Base-by-base conservation (phyloP, 2,329 filamentous ascomycete genomes). In the Diaporthe sp. region DNA sequence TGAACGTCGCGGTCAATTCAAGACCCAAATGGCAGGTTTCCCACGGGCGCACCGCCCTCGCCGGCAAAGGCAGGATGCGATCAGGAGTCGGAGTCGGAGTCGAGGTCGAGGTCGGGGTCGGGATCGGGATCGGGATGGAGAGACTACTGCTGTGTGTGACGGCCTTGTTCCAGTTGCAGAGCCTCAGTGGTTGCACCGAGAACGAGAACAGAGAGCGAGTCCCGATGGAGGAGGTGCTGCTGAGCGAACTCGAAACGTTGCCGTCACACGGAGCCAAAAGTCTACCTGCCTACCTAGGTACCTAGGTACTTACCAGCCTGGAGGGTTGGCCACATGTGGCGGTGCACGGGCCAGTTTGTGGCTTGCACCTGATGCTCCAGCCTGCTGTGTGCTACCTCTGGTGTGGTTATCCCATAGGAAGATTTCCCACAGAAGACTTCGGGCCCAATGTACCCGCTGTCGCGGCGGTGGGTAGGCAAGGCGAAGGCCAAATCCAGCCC, bases 111-210 rank as follows among this genome's bases (percentile, higher is more conserved):
- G n/a, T n/a, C n/a, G n/a, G n/a, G n/a, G 32, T 50, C 22, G n/a
- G 22, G 44, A 13, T 12, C 55, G 56, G 35, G 39, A 53, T 66
- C 27, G 47, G 9, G 39, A 53, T 27, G 27, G 25, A 30, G 32
- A 53, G n/a, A 47, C 32, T 53, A 47, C 22, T 32, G n/a, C 5
- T 22, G 59, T 63, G 63, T 68, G 63, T 68, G 63, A 68, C 63
- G 63, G n/a, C n/a, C 63, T 51, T 12, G 32, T 35, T 68, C 44
- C 37, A 68, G n/a, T 30, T 44, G 39, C 39, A 63, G 32, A 51
- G 44, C 63, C 63, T 68, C 63, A 39, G 30, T 53, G 63, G 63
- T 53, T 27, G 63, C 63, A 68, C 63, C 63, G 32, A 53, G 42
- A 27, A 51, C 63, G 32, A 53, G 42, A 27, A 51, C 63, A 68